Base-by-base conservation (phyloP, 2,329 filamentous ascomycete genomes). In the Westerdykella sp. region DNA sequence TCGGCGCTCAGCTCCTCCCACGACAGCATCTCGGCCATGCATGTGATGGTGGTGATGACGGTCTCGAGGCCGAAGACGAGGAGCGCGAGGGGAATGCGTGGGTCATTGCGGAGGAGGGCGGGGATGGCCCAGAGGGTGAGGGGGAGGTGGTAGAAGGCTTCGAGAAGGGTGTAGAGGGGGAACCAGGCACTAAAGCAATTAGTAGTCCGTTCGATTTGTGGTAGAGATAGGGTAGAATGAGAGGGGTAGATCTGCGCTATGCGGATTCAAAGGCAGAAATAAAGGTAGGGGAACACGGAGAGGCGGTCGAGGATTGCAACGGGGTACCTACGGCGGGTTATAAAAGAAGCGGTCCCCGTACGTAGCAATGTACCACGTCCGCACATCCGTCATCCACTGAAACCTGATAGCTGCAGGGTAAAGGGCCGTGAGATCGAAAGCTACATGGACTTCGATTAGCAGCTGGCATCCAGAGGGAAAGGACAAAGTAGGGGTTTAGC, bases 331-430 rank as follows among this genome's bases (percentile, higher is more conserved):
- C 32, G 80, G 80, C 2, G 78, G 72, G 3, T 68, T 56, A 28
- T 73, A 69, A 66, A 85, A 84, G 69, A 83, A 83, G 41, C 74
- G 77, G 56, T 85, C 82, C 12, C 73, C 70, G 60, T 83, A 84
- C 1, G 73, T 82, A 1, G 67, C 58, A 46, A 83, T 69, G 62
- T 85, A 84, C 63, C 69, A 84, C 2, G 65, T 55, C 45, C 77
- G 76, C 2, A 85, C 47, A 0, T 61, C 47, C 34, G 60, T 59
- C 54, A 81, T 73, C 57, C 78, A 69, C 0, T 63, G 41, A 0
- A 76, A 76, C 38, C 70, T 71, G 7, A 81, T 51, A 31, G 63
- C 62, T 4, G 66, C 38, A 1, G 81, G 81, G 49, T 81, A 82
- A 43, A 81, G 68, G n/a, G 74, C 68, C 28, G 74, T 74, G 12